A percentile compares a stretch with the other conserved stretches of the same genome.
Conservation (phyloP, 768 basidiomycete genomes). For the Mycena galopus region DNA sequence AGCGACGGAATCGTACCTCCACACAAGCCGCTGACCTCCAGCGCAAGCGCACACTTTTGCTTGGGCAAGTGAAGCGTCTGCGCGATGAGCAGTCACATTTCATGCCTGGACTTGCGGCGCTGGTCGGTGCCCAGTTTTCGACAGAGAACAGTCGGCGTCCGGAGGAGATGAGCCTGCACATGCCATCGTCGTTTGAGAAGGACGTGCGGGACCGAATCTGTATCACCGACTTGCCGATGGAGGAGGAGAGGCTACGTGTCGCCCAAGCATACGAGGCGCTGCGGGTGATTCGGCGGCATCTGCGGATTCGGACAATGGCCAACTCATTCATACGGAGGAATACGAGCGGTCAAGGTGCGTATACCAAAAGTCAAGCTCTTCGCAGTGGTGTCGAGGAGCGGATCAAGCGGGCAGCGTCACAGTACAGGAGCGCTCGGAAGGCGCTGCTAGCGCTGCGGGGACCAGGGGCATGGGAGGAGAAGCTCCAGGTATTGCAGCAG, state of each 20-base stretch:
- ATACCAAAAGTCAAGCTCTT: too few species aligned
- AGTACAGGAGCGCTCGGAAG: too few species aligned
- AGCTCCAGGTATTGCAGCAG: too few species aligned
- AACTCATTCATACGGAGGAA: too few species aligned
- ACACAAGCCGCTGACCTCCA: slow-evolving; percentile 12
- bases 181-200: slow-evolving; percentile 37
- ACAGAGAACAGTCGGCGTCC: slow-evolving; percentile 5
- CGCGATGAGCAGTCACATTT: slow-evolving; percentile 15
- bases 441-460: too few species aligned
- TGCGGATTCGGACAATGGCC: too few species aligned
- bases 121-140: neutral
- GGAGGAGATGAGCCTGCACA: slow-evolving; percentile 32
- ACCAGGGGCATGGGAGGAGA: too few species aligned
- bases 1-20: neutral
- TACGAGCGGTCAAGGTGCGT: too few species aligned
- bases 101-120: slow-evolving; percentile 7
- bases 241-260: slow-evolving; percentile 37
- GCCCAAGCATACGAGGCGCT: slow-evolving; percentile 30
- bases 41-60: neutral
- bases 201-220: slow-evolving; percentile 15
- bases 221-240: slow-evolving; percentile 25
- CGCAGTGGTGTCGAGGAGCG: neutral
- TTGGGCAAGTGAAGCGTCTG: neutral
- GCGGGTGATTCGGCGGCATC: too few species aligned
- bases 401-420: too few species aligned